phyloP scores from a whole-genome alignment of 2,329 filamentous ascomycete genomes.

The Pseudogymnoascus sp. region DNA sequence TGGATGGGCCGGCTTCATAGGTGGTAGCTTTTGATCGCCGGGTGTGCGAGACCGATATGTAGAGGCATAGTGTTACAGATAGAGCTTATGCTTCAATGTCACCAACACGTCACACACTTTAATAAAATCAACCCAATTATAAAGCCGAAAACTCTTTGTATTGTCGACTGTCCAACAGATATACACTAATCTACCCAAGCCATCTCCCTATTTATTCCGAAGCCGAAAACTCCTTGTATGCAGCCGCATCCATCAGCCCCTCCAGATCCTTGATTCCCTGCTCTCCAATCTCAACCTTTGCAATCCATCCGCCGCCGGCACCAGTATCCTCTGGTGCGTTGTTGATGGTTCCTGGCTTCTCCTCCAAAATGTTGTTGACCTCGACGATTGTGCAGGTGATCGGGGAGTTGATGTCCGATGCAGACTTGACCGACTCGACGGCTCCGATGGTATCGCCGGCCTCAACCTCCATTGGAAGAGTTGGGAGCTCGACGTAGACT shows the following conservation, averaged over 20 bases:
- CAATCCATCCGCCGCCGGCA: slow-evolving; percentile 81
- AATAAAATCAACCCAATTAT: neutral
- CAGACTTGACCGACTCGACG: slow-evolving; percentile 96
- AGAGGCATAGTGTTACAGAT: neutral
- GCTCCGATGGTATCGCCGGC: slow-evolving; percentile 83
- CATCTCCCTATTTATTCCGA: slow-evolving; percentile 28
- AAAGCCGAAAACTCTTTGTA: neutral
- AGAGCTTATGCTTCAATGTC: neutral
- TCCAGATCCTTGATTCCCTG: slow-evolving; percentile 60
- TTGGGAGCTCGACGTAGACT: slow-evolving; percentile 91
- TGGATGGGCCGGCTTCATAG: slow-evolving; percentile 14
- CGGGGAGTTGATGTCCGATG: slow-evolving; percentile 93
- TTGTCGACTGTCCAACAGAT: neutral
- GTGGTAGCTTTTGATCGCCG: neutral
- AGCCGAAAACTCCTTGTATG: slow-evolving; percentile 69
- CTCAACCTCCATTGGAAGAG: slow-evolving; percentile 56
- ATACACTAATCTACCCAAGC: neutral
- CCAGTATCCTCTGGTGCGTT: slow-evolving; percentile 72
- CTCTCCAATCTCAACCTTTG: slow-evolving; percentile 72
- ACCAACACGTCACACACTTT: neutral
- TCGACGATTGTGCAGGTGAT: slow-evolving; percentile 68
- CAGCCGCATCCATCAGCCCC: slow-evolving; percentile 64
- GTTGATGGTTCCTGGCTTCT: slow-evolving; percentile 84
- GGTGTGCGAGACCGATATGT: neutral
- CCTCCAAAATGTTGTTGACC: slow-evolving; percentile 67